These are phyloP conservation scores for Bruguiera gymnorhiza DNA, from an alignment of 345 rosid genomes.

Conservation along the genomic window DNA sequence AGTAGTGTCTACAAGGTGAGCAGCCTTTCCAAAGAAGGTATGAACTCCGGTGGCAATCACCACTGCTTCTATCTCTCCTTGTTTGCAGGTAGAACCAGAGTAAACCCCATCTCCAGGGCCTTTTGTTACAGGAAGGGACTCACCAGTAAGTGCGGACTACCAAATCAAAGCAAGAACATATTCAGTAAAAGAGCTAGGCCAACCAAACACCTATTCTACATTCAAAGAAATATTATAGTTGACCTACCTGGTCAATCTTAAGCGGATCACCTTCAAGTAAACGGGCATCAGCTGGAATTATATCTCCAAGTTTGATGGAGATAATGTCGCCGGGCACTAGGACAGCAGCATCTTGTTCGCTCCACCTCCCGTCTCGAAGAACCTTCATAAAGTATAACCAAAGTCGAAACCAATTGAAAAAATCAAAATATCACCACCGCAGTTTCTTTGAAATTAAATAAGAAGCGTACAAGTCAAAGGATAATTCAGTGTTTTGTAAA, in stretches of 20 bases:
- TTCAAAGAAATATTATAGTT: constrained; percentile 2
- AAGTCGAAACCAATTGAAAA: constrained; percentile 7
- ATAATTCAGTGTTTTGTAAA: background rate
- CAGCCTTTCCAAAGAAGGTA: constrained; percentile 97
- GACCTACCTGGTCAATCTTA: constrained; percentile 84
- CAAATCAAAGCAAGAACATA: constrained; percentile 9
- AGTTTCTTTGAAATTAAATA: background rate
- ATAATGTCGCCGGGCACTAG: constrained; percentile 92
- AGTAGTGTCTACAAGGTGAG: constrained; percentile 96
- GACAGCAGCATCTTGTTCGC: constrained; percentile 81
- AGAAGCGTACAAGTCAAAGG: background rate
- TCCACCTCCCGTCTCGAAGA: constrained; percentile 97
- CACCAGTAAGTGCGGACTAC: constrained; percentile 98
- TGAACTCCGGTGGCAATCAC: constrained; percentile 98
- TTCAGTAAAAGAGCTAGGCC: constrained; percentile 11
- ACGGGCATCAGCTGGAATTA: constrained; percentile 96
- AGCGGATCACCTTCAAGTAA: constrained; percentile 93
- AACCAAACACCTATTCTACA: constrained; percentile 11
- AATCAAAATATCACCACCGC: background rate
- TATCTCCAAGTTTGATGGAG: constrained; percentile 92
- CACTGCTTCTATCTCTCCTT: constrained; percentile 94
- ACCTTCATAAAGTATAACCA: constrained; percentile 43
- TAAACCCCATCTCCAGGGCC: constrained; percentile 95
- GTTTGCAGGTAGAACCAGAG: constrained; percentile 98
- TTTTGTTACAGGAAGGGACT: constrained; percentile 97